Percentiles rank a stretch among this genome's conserved stretches.
Conservation (phyloP, 371 early-diverging fungal species). For the Nematocida sp. region DNA sequence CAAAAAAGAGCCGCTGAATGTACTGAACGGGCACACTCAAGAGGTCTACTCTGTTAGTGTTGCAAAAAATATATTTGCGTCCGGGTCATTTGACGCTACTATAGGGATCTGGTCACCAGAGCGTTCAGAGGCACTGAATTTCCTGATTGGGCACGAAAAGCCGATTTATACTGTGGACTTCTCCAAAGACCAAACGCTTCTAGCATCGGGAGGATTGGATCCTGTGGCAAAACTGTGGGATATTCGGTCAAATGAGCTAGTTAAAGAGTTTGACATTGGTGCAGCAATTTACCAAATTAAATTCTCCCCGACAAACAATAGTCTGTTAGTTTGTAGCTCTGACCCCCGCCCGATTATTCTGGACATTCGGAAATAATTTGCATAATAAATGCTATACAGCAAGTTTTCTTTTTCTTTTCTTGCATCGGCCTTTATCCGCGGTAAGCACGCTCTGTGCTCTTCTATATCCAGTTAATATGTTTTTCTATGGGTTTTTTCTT, state of each 20-base stretch:
- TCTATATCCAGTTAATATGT: too few relatives aligned
- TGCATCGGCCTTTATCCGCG: too few relatives aligned
- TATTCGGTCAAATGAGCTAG: slow-evolving; percentile 50
- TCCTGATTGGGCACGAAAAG: slow-evolving; percentile 74
- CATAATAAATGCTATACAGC: background rate
- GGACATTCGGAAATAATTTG: slow-evolving; percentile 47
- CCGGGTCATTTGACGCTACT: slow-evolving; percentile 81
- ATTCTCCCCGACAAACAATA: slow-evolving; percentile 19
- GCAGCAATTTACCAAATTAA: slow-evolving; percentile 50
- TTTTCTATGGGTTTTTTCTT: too few relatives aligned
- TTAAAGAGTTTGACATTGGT: slow-evolving; percentile 52
- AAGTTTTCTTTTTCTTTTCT: too few relatives aligned
- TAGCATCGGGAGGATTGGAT: slow-evolving; percentile 83
- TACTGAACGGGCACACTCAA: slow-evolving; percentile 73
- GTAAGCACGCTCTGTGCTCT: too few relatives aligned
- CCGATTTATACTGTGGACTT: slow-evolving; percentile 81
- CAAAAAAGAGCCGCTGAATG: slow-evolving; percentile 3
- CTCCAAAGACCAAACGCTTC: slow-evolving; percentile 76
- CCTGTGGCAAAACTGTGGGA: slow-evolving; percentile 49
- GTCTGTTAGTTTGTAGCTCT: slow-evolving; percentile 50
- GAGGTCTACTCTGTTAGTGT: slow-evolving; percentile 78
- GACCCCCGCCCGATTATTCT: slow-evolving; percentile 51
- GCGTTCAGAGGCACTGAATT: slow-evolving; percentile 69
- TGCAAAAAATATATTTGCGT: slow-evolving; percentile 82
- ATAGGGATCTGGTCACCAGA: slow-evolving; percentile 82